phyloP scores from a whole-genome alignment of 2,329 filamentous ascomycete genomes.

The Grosmannia serpens region DNA sequence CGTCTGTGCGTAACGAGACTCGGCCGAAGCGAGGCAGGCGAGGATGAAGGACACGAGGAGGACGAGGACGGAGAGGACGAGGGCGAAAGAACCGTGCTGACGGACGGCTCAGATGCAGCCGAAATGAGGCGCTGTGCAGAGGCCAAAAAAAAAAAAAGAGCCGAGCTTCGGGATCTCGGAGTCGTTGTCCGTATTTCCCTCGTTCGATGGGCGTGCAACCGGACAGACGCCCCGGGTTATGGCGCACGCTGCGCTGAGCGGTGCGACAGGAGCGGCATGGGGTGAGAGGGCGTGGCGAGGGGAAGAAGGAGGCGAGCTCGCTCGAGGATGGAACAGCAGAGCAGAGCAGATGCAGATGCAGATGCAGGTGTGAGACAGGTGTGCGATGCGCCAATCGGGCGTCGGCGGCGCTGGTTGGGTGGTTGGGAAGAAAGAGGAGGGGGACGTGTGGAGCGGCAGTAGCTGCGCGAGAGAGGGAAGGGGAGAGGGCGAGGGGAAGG shows the following conservation, averaged over 20 bases:
- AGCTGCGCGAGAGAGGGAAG: too few relatives aligned
- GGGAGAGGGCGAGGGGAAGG: too few relatives aligned
- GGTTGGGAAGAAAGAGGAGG: background rate
- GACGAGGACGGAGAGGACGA: background rate
- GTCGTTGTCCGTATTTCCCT: background rate
- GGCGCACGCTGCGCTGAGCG: slow-evolving; percentile 7
- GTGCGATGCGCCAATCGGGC: background rate
- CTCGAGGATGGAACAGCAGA: too few relatives aligned
- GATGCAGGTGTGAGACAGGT: background rate
- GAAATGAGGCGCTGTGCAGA: background rate
- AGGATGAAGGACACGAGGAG: too few relatives aligned
- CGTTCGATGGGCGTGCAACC: slow-evolving; percentile 1
- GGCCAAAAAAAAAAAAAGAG: background rate
- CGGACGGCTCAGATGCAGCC: too few relatives aligned
- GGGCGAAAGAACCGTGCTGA: background rate
- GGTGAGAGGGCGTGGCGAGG: background rate
- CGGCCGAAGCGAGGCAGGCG: background rate
- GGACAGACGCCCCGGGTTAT: slow-evolving; percentile 10
- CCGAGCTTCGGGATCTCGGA: background rate
- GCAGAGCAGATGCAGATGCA: background rate
- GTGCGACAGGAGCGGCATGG: slow-evolving; percentile 11
- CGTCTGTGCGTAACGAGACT: background rate
- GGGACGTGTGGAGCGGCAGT: background rate
- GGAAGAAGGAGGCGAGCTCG: background rate
- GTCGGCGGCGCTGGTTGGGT: background rate